Base-by-base conservation (phyloP, 371 early-diverging fungal genomes). In the Lichtheimia corymbifera region DNA sequence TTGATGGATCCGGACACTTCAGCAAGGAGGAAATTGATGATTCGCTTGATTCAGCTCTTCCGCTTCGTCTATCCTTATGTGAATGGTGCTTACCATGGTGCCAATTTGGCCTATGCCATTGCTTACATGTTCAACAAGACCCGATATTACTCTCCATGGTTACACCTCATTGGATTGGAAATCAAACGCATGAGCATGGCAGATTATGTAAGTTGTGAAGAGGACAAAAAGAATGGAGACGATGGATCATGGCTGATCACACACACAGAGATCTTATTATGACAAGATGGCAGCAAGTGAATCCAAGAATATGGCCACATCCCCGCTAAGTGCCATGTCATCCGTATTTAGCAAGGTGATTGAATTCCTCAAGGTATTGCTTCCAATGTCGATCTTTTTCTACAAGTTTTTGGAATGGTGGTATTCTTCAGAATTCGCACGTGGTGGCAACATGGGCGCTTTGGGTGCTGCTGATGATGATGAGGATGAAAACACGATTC, bases 321-420 rank as follows among this genome's bases (percentile, higher is more conserved):
- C 57, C 13, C 76, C 75, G 17, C 27, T 75, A 1, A 43, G 61
- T 1, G 52, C 63, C 14, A 17, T 67, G 27, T 54, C 72, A 0
- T 63, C 65, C 13, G 59, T 83, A 1, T 66, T 88, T n/a, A 59
- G 79, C 12, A 80, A 83, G 55, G 82, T 85, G 0, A 74, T 93
- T 40, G 90, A 91, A 49, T 78, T 87, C 58, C 80, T 94, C 41
- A 89, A 91, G 62, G 82, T 87, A 3, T 63, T 89, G 7, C 69
- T 97, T 56, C 97, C 96, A 27, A 84, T 93, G 84, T 88, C 93
- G 0, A 91, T 97, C 45, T 94, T 96, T 79, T 89, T 94, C 63
- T 94, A 90, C 82, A 92, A 91, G 62, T 97, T 97, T 63, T 67
- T 95, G 65, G 96, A 96, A 73, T 96, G 97, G 96, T 95, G 96